Base-by-base conservation (phyloP, 2,329 filamentous ascomycete species). In the Emericellopsis atlantica region DNA sequence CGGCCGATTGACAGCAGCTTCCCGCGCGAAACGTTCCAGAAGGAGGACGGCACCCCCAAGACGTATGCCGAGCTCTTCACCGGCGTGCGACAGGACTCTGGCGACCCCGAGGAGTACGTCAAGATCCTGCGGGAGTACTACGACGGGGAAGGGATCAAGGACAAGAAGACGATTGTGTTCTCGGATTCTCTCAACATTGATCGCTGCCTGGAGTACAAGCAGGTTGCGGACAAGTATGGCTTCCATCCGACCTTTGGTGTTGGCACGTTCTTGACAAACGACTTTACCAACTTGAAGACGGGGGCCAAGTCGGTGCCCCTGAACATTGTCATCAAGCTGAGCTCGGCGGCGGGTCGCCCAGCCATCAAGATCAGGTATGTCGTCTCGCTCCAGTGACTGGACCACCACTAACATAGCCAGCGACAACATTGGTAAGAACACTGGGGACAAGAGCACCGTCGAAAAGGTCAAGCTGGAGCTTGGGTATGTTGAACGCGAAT, bases 281-380 rank as follows among this genome's bases (percentile, higher is more conserved):
- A 98, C 60, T 98, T 92, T 57, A 66, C 65, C n/a, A 76, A 83
- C 48, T 65, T 74, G 45, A 77, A 70, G 31, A 84, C 80, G 1
- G 80, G 81, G 32, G 78, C 79, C 50, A 96, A 95, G 62, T 95
- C 89, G 1, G 77, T 80, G 14, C 92, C 92, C 0, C 66, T 98
- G 41, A 98, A 98, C 54, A 98, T 98, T 52, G 92, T 98, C 50
- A 95, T 98, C 65, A 98, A 98, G 65, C 73, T 98, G 45, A 86
- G 85, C 46, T 88, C 85, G 9, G 92, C 88, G 0, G 76, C 70
- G 12, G 89, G 89, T 6, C 76, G 80, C 37, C 76, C 82, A 0
- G 89, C 92, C 3, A 79, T 98, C 55, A 98, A 98, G 69, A 85
- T 98, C 49, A 95, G 64, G 65, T 65, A 38, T 49, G 57, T 44